Evolutionary conservation across 805 yeast genomes (phyloP), one percentile per base, ranked within the genome.

Genomic region (Hanseniaspora singularis): DNA sequence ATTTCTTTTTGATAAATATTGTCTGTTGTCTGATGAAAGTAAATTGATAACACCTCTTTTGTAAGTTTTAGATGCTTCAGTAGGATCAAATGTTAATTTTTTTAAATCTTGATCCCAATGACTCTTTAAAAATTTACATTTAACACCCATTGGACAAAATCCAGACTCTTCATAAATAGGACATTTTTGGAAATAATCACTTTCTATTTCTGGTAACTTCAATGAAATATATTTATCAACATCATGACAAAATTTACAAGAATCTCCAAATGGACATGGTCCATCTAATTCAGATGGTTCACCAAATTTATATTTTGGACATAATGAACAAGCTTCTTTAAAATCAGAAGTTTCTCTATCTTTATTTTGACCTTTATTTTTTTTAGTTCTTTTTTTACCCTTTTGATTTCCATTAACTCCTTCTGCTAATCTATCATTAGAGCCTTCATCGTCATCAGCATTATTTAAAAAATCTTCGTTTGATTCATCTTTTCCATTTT

Each of bases 91-190:
- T 30, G 52, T 39, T 18, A 79, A 61, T 50, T 61, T 65, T 46
- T 64, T 66, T 15, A 69, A 63, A 49, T 68, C 79, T 27, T 57
- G 58, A 53, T 72, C 60, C 57, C 66, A 72, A 64, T 92, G 97
- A 14, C 84, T 74, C 3, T 73, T 66, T 49, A 92, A 71, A 85
- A 95, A 92, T 56, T 96, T 75, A 65, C 99, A 92, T 61, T 85
- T 89, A 55, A 84, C 64, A 0, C 98, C 98, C 51, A 81, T 74
- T 3, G 95, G 95, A 68, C 99, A 92, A 57, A 76, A 79, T 0
- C 99, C 99, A 30, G 85, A 67, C 1, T 82, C 80, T 28, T 67
- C 67, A 58, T 66, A 87, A 3, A 85, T 95, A 0, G 98, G 97
- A 64, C 99, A 92, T 1, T 57, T 38, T 4, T 32, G 6, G 45